Evolutionary conservation across 495 filamentous ascomycete genomes (phyloP).

Genomic region (Hyaloscypha hepaticicola): DNA sequence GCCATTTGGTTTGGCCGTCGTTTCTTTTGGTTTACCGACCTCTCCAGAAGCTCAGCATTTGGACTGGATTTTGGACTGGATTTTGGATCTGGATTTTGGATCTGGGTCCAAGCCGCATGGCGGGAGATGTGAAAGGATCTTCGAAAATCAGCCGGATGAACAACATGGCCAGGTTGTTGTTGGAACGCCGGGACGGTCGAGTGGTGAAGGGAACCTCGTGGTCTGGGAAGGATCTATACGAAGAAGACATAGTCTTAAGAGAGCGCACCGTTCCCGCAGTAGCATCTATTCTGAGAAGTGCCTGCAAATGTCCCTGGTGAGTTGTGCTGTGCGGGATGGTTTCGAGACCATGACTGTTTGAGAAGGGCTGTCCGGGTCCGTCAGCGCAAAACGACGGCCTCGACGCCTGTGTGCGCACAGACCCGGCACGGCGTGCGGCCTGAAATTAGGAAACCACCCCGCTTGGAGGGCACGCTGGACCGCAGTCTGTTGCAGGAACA

Average conservation of each 20-base stretch:
- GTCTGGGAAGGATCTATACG: not conserved
- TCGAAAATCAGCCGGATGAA: conserved; percentile 17
- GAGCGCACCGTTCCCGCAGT: not conserved
- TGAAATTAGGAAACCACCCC: conserved; percentile 3
- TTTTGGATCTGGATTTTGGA: no score
- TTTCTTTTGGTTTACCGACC: conserved; percentile 6
- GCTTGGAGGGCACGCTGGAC: conserved; percentile 3
- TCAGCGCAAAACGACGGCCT: conserved; percentile 1
- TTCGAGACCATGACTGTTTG: conserved; percentile 22
- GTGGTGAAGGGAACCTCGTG: not conserved
- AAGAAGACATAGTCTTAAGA: not conserved
- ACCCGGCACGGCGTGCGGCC: not conserved
- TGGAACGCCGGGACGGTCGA: conserved; percentile 8
- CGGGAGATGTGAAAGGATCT: conserved; percentile 18
- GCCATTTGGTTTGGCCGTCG: conserved; percentile 7
- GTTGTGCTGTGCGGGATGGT: not conserved
- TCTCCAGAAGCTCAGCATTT: not conserved
- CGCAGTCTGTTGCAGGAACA: conserved; percentile 8
- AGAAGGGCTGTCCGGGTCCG: conserved; percentile 10
- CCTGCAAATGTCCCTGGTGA: not conserved
- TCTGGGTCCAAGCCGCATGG: conserved; percentile 15
- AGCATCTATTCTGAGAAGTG: not conserved
- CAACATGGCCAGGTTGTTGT: not conserved
- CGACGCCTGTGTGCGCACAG: conserved; percentile 13
- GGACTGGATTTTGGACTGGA: no score